Evolutionary conservation across 192 early-diverging fungal species (phyloP), one percentile per base, ranked within the genome.

Genomic region (Gonapodya prolifera): DNA sequence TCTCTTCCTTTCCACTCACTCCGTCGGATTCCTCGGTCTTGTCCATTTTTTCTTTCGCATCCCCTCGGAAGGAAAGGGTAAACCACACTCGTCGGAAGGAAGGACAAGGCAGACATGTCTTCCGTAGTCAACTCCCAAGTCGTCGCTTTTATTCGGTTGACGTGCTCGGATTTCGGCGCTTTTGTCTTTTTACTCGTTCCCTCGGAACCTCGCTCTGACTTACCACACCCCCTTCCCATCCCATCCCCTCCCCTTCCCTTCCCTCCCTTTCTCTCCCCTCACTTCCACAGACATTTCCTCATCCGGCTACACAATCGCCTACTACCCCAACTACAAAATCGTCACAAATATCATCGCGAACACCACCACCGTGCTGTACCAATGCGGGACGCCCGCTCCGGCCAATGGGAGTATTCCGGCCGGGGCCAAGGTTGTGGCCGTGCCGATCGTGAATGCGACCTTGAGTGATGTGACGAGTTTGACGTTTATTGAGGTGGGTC

Each of bases 311-410:
- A 82, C 78, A 31, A 86, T 93, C 78, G 61, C 80, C 13, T 92
- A 92, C 80, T 78, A 84, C 32, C 82, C 85, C 16, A 89, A 87
- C 77, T 87, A 89, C 83, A 93, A 93, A 82, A 77, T 89, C 35
- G 83, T 92, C 2, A 82, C 80, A 35, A 91, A 91, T 81, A 85
- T 35, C 30, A 75, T 80, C 23, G 80, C 83, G 29, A 85, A 86
- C 45, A 84, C 84, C 29, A 85, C 81, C 31, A 91, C 87, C 78
- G 85, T 88, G n/a, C 85, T 92, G 35, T 87, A 89, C 73, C 92
- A 92, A 78, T 93, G 91, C 80, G 91, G 91, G 75, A 91, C 91
- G 28, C 86, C 89, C 18, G 45, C 75, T 2, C 87, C 88, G 32
- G 78, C 80, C 33, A 29, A 45, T 1, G 79, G 83, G 29, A 78